Evolutionary conservation across 331 rosid species (phyloP).

Genomic region (Prunus yedoensis): DNA sequence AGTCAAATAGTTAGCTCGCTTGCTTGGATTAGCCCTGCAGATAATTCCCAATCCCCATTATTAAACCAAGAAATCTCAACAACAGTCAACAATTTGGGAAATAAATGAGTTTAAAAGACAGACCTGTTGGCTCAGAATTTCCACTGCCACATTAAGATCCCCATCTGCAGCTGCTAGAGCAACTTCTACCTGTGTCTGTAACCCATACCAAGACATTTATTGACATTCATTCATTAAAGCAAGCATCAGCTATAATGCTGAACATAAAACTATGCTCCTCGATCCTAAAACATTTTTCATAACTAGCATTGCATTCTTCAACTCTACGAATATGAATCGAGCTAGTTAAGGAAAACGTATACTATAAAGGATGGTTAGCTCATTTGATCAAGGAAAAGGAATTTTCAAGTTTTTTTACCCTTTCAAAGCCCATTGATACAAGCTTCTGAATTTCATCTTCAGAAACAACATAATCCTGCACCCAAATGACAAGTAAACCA

Average conservation of each 20-base stretch:
- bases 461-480: slow-evolving; percentile 65
- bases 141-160: slow-evolving; percentile 83
- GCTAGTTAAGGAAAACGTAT: background rate
- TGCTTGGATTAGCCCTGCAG: slow-evolving; percentile 27
- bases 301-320: background rate
- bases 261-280: background rate
- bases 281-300: background rate
- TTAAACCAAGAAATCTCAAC: background rate
- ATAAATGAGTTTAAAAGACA: background rate
- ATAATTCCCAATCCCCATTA: slow-evolving; percentile 3
- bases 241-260: background rate
- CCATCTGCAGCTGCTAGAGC: slow-evolving; percentile 98
- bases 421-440: slow-evolving; percentile 95
- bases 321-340: background rate
- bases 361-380: background rate
- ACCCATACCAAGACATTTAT: slow-evolving; percentile 16
- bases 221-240: slow-evolving; percentile 8
- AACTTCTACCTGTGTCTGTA: slow-evolving; percentile 97
- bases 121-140: slow-evolving; percentile 99
- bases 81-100: background rate
- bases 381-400: background rate
- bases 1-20: background rate
- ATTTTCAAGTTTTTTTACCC: slow-evolving; percentile 41
- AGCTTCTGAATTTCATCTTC: slow-evolving; percentile 76
- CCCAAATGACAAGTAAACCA: slow-evolving; percentile 14